Evolutionary conservation across 1,284 basidiomycete species (phyloP), one percentile per base, ranked within the genome.

Genomic region (Sanghuangporus weigelae): DNA sequence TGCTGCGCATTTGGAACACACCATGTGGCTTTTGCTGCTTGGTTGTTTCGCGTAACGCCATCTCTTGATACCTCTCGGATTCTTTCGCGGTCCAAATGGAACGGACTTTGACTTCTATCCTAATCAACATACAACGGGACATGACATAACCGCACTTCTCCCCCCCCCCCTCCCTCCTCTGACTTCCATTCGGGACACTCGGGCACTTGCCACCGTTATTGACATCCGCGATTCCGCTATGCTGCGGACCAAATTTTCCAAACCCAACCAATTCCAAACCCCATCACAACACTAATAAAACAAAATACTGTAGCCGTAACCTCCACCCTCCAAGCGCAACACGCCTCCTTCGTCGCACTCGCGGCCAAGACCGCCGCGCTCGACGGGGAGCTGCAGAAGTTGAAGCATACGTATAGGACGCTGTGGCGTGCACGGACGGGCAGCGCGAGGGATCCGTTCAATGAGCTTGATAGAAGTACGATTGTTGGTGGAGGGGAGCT

Each of bases 361-460:
- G 90, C 90, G 5, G 82, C 79, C 67, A 89, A 85, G 73, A 87
- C 87, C 1, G 89, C 90, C 12, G 77, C 82, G 1, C 73, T 90
- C 6, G 85, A 92, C 64, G 79, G 80, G 1, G 88, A 90, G 67
- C 71, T 92, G 44, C 86, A 90, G 71, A 87, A 86, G 73, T 80
- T 92, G 69, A 90, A 90, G 72, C 72, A 76, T 21, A 70, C 86
- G 36, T 87, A 87, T 70, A 84, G 83, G 0, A 82, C 86, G 69
- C 75, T 90, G 7, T 90, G 87, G 87, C 81, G 87, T 19, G 75
- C 80, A 11, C 84, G 84, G 71, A 90, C 86, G 11, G 86, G 87
- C 16, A 90, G 87, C 68, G 83, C 86, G 75, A 78, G 87, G 66
- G 89, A 90, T 71, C 88, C 88, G 4, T 90, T 90, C 71, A 84